A percentile compares a stretch with the other conserved stretches of the same genome.
These are phyloP conservation scores for Tricholoma bakamatsutake DNA, from an alignment of 768 basidiomycete species.

Conservation along the genomic window DNA sequence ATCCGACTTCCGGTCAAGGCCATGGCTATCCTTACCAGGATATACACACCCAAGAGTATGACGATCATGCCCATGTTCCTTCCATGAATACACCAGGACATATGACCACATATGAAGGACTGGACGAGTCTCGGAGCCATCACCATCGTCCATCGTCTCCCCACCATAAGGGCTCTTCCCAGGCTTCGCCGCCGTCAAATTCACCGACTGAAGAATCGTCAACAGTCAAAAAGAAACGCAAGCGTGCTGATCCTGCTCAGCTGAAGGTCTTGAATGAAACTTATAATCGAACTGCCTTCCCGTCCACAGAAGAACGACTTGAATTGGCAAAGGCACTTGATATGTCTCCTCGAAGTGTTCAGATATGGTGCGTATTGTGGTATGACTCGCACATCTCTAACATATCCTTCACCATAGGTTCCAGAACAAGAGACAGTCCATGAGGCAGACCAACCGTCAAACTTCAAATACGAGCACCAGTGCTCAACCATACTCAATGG, in stretches of 20 bases:
- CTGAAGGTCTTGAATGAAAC: slow-evolving; percentile 77
- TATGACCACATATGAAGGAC: slow-evolving; percentile 25
- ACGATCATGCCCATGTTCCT: slow-evolving; percentile 17
- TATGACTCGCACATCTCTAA: slow-evolving; percentile 16
- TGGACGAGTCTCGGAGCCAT: slow-evolving; percentile 26
- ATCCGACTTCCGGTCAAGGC: slow-evolving; percentile 31
- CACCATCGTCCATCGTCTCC: slow-evolving; percentile 37
- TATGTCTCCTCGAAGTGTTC: slow-evolving; percentile 81
- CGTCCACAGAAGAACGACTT: slow-evolving; percentile 81
- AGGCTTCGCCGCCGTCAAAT: slow-evolving; percentile 35
- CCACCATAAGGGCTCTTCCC: slow-evolving; percentile 35
- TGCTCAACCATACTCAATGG: slow-evolving; percentile 45
- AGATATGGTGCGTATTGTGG: slow-evolving; percentile 60
- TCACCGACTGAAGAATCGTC: slow-evolving; percentile 52
- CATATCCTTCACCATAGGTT: slow-evolving; percentile 49
- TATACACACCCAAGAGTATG: slow-evolving; percentile 26
- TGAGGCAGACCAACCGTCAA: slow-evolving; percentile 73
- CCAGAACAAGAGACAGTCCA: slow-evolving; percentile 82
- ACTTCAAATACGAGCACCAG: slow-evolving; percentile 38
- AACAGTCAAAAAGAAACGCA: slow-evolving; percentile 83
- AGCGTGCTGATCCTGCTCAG: slow-evolving; percentile 76
- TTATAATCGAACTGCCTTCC: slow-evolving; percentile 78
- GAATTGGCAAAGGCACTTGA: slow-evolving; percentile 70
- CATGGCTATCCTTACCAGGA: slow-evolving; percentile 36
- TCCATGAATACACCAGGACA: slow-evolving; percentile 26